Base-by-base conservation (phyloP, 2,329 filamentous ascomycete genomes). In the Microdochium trichocladiopsis region DNA sequence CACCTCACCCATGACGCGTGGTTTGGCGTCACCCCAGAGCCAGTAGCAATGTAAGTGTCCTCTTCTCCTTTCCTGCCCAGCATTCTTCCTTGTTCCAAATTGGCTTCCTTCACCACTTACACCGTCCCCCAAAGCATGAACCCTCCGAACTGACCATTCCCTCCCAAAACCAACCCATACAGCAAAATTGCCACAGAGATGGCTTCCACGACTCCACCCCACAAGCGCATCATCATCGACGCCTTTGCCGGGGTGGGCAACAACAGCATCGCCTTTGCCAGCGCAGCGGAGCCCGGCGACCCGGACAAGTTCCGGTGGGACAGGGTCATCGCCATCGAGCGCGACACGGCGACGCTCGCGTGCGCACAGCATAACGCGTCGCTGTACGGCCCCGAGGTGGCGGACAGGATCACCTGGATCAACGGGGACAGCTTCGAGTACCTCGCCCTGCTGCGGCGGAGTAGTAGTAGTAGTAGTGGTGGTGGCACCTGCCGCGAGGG, bases 21-120 rank as follows among this genome's bases (percentile, higher is more conserved):
- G 94, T 99, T 94, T 67, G 94, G 92, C 52, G 92, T 97, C 8
- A 99, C 95, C 0, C 92, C 94, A 14, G 93, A 99, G 68, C 88
- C 89, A 4, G 83, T 99, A 25, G 94, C 94, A 55, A 84, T 79
- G 89, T 94, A 74, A 62, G 77, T 72, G 53, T 18, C 36, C 10
- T 18, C 36, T 41, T 18, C 36, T 6, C 6, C 10, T 18, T 12
- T 18, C 12, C 21, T 18, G 4, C 12, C 3, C 14, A 22, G 9
- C 41, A 22, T 9, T 45, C 41, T 21, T 18, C 18, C 12, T 18
- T n/a, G n/a, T n/a, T n/a, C n/a, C n/a, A n/a, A n/a, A n/a, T n/a
- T n/a, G n/a, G n/a, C n/a, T n/a, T n/a, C n/a, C n/a, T n/a, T n/a
- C n/a, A n/a, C n/a, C n/a, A n/a, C n/a, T n/a, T n/a, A n/a, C n/a